Evolutionary conservation across 2,329 filamentous ascomycete genomes (phyloP).

Genomic region (Bretziella fagacearum): DNA sequence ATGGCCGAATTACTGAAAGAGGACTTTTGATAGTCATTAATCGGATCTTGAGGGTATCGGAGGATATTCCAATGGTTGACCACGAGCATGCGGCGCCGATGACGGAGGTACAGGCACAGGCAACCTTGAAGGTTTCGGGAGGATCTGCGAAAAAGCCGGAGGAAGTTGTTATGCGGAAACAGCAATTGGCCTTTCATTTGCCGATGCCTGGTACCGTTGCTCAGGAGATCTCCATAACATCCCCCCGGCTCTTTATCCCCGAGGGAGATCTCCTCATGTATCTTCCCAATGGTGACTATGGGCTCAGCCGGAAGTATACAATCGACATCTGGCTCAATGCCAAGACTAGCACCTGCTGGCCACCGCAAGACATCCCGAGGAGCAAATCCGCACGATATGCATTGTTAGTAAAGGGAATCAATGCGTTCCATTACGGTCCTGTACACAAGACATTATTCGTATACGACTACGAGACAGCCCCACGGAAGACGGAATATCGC

Average conservation of each 20-base stretch:
- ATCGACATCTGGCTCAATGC: slow-evolving; percentile 36
- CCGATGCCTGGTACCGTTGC: background rate
- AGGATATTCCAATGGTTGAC: background rate
- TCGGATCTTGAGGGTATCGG: background rate
- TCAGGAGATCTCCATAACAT: background rate
- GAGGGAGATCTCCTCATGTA: slow-evolving; percentile 34
- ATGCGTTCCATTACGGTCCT: slow-evolving; percentile 11
- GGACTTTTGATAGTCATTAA: background rate
- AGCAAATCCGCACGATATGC: slow-evolving; percentile 5
- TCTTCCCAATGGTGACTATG: slow-evolving; percentile 30
- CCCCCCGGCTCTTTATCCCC: slow-evolving; percentile 29
- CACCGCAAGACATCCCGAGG: slow-evolving; percentile 26
- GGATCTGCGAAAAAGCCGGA: background rate
- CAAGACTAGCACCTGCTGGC: slow-evolving; percentile 33
- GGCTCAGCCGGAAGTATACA: slow-evolving; percentile 33
- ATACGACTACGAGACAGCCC: slow-evolving; percentile 8
- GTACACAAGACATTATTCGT: slow-evolving; percentile 4
- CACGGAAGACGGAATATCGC: slow-evolving; percentile 2
- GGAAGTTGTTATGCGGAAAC: background rate
- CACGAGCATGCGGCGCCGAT: no score
- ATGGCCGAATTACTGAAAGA: no score
- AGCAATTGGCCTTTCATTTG: background rate
- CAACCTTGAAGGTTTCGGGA: background rate
- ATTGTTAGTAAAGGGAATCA: slow-evolving; percentile 10
- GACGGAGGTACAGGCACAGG: background rate